phyloP scores from a whole-genome alignment of 2,329 filamentous ascomycete species.

The Colletotrichum echinochloae region DNA sequence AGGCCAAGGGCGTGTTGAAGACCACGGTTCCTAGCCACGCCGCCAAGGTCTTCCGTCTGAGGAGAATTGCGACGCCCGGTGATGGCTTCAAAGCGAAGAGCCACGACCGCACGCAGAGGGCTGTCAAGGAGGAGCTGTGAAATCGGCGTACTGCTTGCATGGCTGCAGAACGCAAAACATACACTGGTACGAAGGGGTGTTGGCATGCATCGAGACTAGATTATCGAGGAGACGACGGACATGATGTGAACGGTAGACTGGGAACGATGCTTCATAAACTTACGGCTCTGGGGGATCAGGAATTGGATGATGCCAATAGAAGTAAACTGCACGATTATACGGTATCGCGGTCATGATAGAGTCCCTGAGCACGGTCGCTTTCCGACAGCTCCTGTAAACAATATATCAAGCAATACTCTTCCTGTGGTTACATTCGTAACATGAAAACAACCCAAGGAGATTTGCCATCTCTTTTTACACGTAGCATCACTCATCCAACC shows the following conservation, averaged over 20 bases:
- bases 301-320: neutral
- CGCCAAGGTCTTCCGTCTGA: constrained; percentile 41
- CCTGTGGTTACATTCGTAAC: neutral
- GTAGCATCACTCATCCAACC: neutral
- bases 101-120: constrained; percentile 38
- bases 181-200: neutral
- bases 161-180: neutral
- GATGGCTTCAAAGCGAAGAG: constrained; percentile 43
- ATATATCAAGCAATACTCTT: neutral
- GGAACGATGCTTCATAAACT: too few relatives aligned
- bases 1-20: constrained; percentile 38
- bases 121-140: constrained; percentile 42
- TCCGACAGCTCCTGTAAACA: neutral
- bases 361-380: neutral
- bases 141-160: neutral
- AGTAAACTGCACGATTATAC: too few relatives aligned
- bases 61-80: constrained; percentile 39
- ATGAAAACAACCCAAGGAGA: too few relatives aligned
- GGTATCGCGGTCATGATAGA: neutral
- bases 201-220: neutral
- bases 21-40: constrained; percentile 40
- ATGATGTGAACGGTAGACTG: neutral
- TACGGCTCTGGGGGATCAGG: neutral
- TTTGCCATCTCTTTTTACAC: neutral
- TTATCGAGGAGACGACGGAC: too few relatives aligned